Percentiles rank a stretch among this genome's conserved stretches.
phyloP scores from a whole-genome alignment of 1,284 basidiomycete species.

The Ganoderma lingzhi region DNA sequence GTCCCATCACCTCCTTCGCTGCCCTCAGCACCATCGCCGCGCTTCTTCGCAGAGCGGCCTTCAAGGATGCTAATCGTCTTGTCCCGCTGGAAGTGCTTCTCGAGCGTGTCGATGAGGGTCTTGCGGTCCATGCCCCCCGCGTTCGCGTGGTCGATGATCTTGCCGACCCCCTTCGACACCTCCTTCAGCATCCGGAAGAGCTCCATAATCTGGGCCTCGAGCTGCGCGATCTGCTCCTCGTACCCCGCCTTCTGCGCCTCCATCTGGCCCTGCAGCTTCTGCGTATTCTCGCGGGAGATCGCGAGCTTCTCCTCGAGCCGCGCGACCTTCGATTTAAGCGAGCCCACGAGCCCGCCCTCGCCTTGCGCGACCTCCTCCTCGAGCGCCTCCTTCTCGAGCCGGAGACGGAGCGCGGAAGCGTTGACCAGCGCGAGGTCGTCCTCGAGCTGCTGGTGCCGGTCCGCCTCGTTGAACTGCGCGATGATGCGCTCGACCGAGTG shows the following conservation, averaged over 20 bases:
- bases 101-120: constrained; percentile 81
- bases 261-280: constrained; percentile 81
- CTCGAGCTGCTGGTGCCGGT: constrained; percentile 82
- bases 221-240: constrained; percentile 87
- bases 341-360: constrained; percentile 85
- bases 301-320: constrained; percentile 85
- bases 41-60: constrained; percentile 57
- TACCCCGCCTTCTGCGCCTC: constrained; percentile 84
- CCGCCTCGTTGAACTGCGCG: constrained; percentile 91
- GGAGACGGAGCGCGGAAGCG: constrained; percentile 67
- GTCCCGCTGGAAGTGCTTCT: constrained; percentile 84
- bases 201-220: constrained; percentile 94
- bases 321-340: constrained; percentile 78
- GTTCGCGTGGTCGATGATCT: constrained; percentile 66
- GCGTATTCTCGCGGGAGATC: constrained; percentile 81
- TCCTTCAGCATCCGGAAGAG: constrained; percentile 93
- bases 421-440: constrained; percentile 80
- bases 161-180: constrained; percentile 78
- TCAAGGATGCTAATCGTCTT: constrained; percentile 90
- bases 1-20: constrained; percentile 42
- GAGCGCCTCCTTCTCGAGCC: constrained; percentile 78
- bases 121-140: constrained; percentile 77
- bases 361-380: constrained; percentile 86
- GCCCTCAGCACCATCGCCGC: constrained; percentile 35
- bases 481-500: constrained; percentile 92